phyloP scores from a whole-genome alignment of 768 basidiomycete genomes.

The Termitomyces sp. region DNA sequence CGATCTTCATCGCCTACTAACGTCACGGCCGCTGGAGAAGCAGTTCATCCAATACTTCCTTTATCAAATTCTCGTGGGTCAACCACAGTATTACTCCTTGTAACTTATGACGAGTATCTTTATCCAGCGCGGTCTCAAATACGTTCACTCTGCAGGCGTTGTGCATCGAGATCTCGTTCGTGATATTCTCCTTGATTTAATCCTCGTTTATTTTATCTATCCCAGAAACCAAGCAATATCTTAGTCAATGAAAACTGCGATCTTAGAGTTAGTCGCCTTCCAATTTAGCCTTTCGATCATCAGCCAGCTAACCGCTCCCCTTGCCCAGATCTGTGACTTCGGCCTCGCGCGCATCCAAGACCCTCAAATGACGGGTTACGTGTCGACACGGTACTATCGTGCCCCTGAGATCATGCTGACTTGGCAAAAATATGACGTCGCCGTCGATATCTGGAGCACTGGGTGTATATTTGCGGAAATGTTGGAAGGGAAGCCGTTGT shows the following conservation, averaged over 20 bases:
- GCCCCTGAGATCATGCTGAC: slow-evolving; percentile 99
- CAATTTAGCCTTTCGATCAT: background rate
- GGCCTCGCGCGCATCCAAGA: slow-evolving; percentile 98
- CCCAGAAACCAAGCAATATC: slow-evolving; percentile 96
- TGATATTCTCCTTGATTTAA: slow-evolving; percentile 4
- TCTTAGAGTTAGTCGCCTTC: slow-evolving; percentile 63
- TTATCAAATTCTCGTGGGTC: slow-evolving; percentile 90
- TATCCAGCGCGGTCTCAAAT: slow-evolving; percentile 89
- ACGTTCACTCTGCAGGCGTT: slow-evolving; percentile 98
- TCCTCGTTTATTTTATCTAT: background rate
- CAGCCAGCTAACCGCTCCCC: background rate
- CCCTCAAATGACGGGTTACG: slow-evolving; percentile 99
- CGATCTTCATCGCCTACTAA: slow-evolving; percentile 94
- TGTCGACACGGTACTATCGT: slow-evolving; percentile 97
- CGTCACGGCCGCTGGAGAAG: slow-evolving; percentile 95
- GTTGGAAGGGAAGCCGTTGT: slow-evolving; percentile 97
- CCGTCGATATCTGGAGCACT: slow-evolving; percentile 99
- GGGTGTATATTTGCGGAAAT: slow-evolving; percentile 99
- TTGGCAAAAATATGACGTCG: slow-evolving; percentile 99
- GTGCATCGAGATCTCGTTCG: slow-evolving; percentile 93
- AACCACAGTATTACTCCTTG: background rate
- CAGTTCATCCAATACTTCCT: slow-evolving; percentile 99
- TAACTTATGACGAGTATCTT: slow-evolving; percentile 2
- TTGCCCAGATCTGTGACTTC: slow-evolving; percentile 89
- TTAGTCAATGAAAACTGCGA: slow-evolving; percentile 99